Base-by-base conservation (phyloP, 805 yeast genomes). In the Myxozyma monticola region DNA sequence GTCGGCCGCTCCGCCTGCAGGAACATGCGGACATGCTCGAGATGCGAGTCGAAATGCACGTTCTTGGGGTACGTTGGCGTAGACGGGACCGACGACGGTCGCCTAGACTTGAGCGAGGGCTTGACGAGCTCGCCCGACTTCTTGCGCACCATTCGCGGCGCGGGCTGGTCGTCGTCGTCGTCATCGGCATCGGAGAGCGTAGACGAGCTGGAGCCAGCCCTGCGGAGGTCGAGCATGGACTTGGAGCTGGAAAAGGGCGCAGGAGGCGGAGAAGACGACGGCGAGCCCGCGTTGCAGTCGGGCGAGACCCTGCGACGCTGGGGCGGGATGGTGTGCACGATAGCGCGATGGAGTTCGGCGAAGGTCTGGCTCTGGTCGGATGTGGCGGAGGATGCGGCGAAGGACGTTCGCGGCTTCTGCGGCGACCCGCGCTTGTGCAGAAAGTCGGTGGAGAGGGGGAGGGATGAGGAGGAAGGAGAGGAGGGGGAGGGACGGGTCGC, bases 121-220 rank as follows among this genome's bases (percentile, higher is more conserved):
- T 86, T 86, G 38, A 88, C 84, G 37, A 85, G 71, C 64, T 88
- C 96, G n/a, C 96, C 96, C 0, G 88, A 80, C 66, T 89, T 89
- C 66, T 89, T 90, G 42, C 95, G 80, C 2, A 88, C 78, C 46
- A 86, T 68, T 20, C 58, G 56, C 26, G 47, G 53, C 14, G 48
- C 15, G 15, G 43, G 47, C 9, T 25, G 26, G 41, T 24, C 44
- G 29, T 44, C 50, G 15, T 42, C 36, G 26, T 45, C 51, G 25
- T 35, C 50, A 31, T 50, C 56, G 18, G 9, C 37, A 4, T 45
- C 69, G 3, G 67, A 68, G 18, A 68, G 7, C 37, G 39, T 22
- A 17, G 37, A 10, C 30, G 45, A 9, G 9, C 25, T 33, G 5
- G 29, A n/a, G 26, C 17, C 37, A 31, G 14, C 41, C 24, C 33